Conservation (phyloP, 805 yeast species). For the Cyberlindnera meyerae region DNA sequence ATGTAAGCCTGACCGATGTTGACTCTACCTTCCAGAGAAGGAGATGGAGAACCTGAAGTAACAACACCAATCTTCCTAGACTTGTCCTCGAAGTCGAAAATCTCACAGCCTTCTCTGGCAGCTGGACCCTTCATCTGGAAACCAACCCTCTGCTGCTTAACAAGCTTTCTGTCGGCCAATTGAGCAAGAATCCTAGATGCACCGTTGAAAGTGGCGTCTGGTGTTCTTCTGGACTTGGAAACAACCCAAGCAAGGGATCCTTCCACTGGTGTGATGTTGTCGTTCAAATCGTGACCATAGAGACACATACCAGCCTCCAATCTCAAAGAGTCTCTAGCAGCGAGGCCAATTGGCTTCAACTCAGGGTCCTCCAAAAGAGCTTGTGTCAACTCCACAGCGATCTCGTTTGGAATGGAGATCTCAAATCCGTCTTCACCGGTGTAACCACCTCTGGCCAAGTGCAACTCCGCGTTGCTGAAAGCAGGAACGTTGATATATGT, state of each 20-base stretch:
- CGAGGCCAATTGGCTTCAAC: constrained; percentile 87
- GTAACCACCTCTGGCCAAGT: constrained; percentile 93
- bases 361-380: constrained; percentile 47
- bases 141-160: constrained; percentile 67
- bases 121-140: constrained; percentile 76
- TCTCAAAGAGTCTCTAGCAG: constrained; percentile 96
- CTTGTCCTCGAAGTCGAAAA: constrained; percentile 50
- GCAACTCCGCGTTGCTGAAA: constrained; percentile 43
- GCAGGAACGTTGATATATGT: constrained; percentile 25
- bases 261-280: constrained; percentile 77
- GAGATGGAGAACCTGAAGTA: constrained; percentile 64
- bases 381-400: constrained; percentile 58
- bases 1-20: constrained; percentile 93
- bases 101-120: constrained; percentile 74
- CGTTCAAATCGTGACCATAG: constrained; percentile 88
- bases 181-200: constrained; percentile 63
- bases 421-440: constrained; percentile 99
- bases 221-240: constrained; percentile 66
- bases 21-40: constrained; percentile 56
- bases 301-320: constrained; percentile 98
- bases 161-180: constrained; percentile 56
- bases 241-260: constrained; percentile 88
- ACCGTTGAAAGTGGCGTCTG: constrained; percentile 64
- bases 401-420: constrained; percentile 63
- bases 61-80: constrained; percentile 48